Percentiles rank a stretch among this genome's conserved stretches.
Conservation (phyloP, 2,329 filamentous ascomycete genomes). For the Hypocreales sp. region DNA sequence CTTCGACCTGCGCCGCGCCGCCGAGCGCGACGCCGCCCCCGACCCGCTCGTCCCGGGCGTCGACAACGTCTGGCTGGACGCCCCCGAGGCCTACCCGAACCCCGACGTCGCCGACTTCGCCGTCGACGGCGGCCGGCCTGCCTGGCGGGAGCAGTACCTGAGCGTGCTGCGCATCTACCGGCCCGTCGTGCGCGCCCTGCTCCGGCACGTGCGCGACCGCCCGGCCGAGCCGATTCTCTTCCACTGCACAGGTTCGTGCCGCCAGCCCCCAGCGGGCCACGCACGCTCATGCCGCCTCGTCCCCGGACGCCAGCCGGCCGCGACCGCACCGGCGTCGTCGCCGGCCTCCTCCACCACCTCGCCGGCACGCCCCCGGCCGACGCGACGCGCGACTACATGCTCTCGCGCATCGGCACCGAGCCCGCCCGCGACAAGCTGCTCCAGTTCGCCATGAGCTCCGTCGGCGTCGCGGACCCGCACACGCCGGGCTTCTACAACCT, state of each 20-base stretch:
- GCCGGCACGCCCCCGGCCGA: conserved; percentile 27
- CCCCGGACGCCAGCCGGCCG: conserved; percentile 33
- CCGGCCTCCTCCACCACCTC: conserved; percentile 32
- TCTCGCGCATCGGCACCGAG: conserved; percentile 38
- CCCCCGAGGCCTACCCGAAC: conserved; percentile 16
- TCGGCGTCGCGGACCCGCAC: conserved; percentile 18
- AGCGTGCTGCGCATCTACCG: conserved; percentile 26
- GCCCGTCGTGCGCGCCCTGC: conserved; percentile 24
- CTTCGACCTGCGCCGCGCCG: conserved; percentile 33
- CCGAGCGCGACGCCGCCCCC: conserved; percentile 25
- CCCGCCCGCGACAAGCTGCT: conserved; percentile 31
- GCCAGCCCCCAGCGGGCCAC: too few relatives aligned
- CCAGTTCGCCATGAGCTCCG: conserved; percentile 21
- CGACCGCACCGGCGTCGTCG: conserved; percentile 36
- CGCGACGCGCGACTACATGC: conserved; percentile 32
- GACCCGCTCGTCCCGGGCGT: conserved; percentile 28
- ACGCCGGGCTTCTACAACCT: conserved; percentile 34
- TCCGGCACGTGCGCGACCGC: conserved; percentile 31
- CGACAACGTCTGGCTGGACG: conserved; percentile 28
- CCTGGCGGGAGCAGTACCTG: conserved; percentile 30
- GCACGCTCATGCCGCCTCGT: too few relatives aligned
- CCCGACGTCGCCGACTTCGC: conserved; percentile 25
- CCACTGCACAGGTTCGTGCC: conserved; percentile 39
- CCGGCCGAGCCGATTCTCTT: conserved; percentile 30
- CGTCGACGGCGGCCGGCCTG: conserved; percentile 26